phyloP scores from a whole-genome alignment of 129 eudicot genomes.

The Rutidosis leptorrhynchoides region DNA sequence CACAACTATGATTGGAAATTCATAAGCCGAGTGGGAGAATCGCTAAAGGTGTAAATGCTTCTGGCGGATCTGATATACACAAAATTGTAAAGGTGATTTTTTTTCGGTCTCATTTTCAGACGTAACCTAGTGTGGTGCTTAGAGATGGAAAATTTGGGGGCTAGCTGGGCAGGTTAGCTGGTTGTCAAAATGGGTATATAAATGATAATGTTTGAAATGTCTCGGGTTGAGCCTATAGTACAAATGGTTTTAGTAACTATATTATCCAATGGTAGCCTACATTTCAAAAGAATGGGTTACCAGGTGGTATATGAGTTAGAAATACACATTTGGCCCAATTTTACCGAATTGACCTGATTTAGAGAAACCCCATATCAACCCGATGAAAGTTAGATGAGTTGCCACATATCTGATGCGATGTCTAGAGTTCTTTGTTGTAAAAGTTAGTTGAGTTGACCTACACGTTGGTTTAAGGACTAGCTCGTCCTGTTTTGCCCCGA shows the following conservation, averaged over 20 bases:
- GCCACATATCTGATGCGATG: not conserved
- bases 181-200: too few species aligned
- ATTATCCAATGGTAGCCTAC: not conserved
- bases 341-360: not conserved
- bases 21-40: conserved; percentile 65
- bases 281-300: not conserved
- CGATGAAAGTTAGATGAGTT: not conserved
- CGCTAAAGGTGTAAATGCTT: conserved; percentile 71
- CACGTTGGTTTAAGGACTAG: too few species aligned
- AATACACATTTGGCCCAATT: not conserved
- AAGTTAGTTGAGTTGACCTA: too few species aligned
- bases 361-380: not conserved
- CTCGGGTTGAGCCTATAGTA: too few species aligned
- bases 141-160: too few species aligned
- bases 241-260: not conserved
- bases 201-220: too few species aligned
- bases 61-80: conserved; percentile 90
- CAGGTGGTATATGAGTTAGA: not conserved
- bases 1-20: too few species aligned
- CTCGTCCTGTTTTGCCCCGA: too few species aligned
- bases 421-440: too few species aligned
- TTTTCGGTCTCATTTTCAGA: too few species aligned
- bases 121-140: too few species aligned
- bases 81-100: conserved; percentile 86
- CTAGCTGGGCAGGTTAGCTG: too few species aligned